A percentile compares a stretch with the other conserved stretches of the same genome.
These are phyloP conservation scores for Oenanthe sinensis DNA, from an alignment of 129 eudicot genomes.

Conservation along the genomic window DNA sequence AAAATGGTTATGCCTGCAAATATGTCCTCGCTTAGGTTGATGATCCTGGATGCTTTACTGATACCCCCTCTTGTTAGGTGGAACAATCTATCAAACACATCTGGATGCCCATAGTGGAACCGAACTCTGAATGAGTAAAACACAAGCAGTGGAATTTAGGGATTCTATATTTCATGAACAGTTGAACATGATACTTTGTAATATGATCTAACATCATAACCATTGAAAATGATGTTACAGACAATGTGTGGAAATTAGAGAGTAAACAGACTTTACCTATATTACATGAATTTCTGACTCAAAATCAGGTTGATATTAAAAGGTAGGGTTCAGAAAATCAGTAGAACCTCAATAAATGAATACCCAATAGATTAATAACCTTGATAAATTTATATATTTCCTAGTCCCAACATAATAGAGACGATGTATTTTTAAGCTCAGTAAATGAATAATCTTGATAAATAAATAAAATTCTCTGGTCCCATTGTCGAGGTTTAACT, in stretches of 20 bases:
- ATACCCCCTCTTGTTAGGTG: slow-evolving; percentile 93
- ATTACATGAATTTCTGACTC: not conserved
- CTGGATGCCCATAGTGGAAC: slow-evolving; percentile 98
- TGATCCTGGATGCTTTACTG: slow-evolving; percentile 87
- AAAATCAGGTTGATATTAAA: not conserved
- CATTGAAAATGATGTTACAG: not conserved
- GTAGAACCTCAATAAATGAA: not conserved
- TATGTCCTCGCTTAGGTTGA: slow-evolving; percentile 92
- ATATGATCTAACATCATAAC: not conserved
- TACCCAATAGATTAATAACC: no score
- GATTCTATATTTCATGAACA: not conserved
- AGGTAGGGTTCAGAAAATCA: no score
- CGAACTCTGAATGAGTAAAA: slow-evolving; percentile 60
- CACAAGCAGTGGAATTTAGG: not conserved
- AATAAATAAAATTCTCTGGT: not conserved
- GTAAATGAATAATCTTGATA: not conserved
- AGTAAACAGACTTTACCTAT: not conserved
- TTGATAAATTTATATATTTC: not conserved
- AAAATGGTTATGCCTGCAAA: slow-evolving; percentile 69
- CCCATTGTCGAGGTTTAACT: not conserved
- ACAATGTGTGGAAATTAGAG: not conserved
- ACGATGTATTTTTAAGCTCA: not conserved
- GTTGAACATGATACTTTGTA: not conserved
- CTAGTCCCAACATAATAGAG: not conserved
- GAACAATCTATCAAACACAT: slow-evolving; percentile 88